Evolutionary conservation across 75 land plant species (phyloP).

Genomic region (Isoetes taiwanensis): DNA sequence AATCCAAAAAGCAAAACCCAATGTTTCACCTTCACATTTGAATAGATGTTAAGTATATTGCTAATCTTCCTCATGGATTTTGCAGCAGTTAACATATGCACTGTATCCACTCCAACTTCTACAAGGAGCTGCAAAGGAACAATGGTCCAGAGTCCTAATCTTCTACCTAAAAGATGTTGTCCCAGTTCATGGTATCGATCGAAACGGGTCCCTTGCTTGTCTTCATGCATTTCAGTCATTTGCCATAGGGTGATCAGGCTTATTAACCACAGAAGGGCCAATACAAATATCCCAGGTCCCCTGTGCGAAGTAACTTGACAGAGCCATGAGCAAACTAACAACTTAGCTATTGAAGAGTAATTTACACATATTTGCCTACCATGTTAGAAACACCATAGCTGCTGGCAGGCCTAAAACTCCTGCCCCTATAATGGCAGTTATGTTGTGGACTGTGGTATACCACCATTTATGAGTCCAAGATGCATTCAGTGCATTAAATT

Average conservation of each 20-base stretch:
- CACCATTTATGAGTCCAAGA: slow-evolving; percentile 4
- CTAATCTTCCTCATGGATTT: neutral
- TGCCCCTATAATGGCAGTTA: slow-evolving; percentile 1
- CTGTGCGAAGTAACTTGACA: neutral
- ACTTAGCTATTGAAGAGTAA: neutral
- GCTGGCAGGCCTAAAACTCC: neutral
- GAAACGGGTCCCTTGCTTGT: neutral
- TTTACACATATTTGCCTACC: neutral
- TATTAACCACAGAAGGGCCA: neutral
- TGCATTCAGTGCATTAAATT: too few relatives aligned
- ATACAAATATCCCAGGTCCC: slow-evolving; percentile 1
- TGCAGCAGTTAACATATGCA: neutral
- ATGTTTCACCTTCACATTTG: neutral
- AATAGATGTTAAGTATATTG: neutral
- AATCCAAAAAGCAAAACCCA: neutral
- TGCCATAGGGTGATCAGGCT: slow-evolving; percentile 1
- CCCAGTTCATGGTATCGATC: slow-evolving; percentile 6
- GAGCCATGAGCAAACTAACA: neutral
- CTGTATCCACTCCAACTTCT: slow-evolving; percentile 1
- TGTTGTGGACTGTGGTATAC: slow-evolving; percentile 2
- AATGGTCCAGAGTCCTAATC: neutral
- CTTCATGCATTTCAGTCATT: neutral
- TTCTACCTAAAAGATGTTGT: neutral
- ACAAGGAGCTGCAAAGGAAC: slow-evolving; percentile 3
- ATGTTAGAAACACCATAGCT: neutral